phyloP scores from a whole-genome alignment of 2,329 filamentous ascomycete genomes.

The Endoconidiophora polonica region DNA sequence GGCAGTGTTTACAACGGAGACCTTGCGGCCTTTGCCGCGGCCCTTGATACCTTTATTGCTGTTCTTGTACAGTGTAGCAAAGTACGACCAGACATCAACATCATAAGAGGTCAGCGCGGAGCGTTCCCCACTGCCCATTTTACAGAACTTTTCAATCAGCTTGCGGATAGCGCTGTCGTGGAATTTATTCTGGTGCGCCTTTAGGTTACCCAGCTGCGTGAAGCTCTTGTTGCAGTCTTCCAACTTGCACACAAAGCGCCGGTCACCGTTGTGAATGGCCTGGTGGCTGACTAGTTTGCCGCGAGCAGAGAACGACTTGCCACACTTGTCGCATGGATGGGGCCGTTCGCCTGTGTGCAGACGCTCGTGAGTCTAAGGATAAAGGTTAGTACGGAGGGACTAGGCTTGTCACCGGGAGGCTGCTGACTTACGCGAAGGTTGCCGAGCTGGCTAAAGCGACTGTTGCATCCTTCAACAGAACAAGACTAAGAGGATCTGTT shows the following conservation, averaged over 20 bases:
- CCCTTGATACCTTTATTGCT: slow-evolving; percentile 98
- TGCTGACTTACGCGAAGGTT: slow-evolving; percentile 59
- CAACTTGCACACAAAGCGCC: slow-evolving; percentile 66
- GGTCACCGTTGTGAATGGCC: slow-evolving; percentile 60
- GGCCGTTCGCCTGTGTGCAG: slow-evolving; percentile 79
- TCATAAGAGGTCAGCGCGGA: slow-evolving; percentile 45
- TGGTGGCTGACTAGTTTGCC: slow-evolving; percentile 75
- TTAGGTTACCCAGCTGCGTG: slow-evolving; percentile 80
- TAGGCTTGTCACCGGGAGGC: background rate
- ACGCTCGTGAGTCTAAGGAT: slow-evolving; percentile 62
- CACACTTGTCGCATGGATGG: slow-evolving; percentile 63
- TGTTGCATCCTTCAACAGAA: slow-evolving; percentile 54
- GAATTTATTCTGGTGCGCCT: slow-evolving; percentile 93
- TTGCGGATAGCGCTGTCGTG: slow-evolving; percentile 57
- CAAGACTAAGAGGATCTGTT: slow-evolving; percentile 34
- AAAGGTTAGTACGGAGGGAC: background rate
- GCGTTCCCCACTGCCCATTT: slow-evolving; percentile 40
- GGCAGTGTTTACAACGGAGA: slow-evolving; percentile 22
- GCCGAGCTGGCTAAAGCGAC: slow-evolving; percentile 74
- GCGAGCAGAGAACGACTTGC: slow-evolving; percentile 68
- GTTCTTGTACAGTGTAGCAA: slow-evolving; percentile 82
- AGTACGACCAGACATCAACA: slow-evolving; percentile 68
- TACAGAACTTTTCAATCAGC: slow-evolving; percentile 55
- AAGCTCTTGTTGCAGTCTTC: slow-evolving; percentile 79
- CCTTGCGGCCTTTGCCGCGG: slow-evolving; percentile 67